Percentiles rank a stretch among this genome's conserved stretches.
Evolutionary conservation across 345 rosid species (phyloP).

Genomic region (Eucalyptus leucophloia): DNA sequence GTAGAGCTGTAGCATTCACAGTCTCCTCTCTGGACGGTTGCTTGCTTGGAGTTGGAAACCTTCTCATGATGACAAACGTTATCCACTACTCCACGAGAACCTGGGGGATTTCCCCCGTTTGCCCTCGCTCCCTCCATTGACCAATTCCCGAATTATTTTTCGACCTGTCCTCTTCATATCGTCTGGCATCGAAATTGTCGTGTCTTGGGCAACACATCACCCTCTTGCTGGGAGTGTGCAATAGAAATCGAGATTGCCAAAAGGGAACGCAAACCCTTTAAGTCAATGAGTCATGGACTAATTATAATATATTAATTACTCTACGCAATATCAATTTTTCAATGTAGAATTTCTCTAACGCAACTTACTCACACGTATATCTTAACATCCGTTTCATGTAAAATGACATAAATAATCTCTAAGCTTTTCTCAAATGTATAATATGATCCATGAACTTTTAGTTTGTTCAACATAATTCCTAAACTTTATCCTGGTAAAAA

Average conservation of each 20-base stretch:
- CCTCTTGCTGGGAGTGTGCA: background rate
- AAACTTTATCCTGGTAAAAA: no score
- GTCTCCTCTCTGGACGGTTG: background rate
- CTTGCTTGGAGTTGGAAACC: background rate
- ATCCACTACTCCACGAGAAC: background rate
- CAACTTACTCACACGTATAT: no score
- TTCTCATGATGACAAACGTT: background rate
- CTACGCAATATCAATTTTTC: no score
- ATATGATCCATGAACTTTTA: no score
- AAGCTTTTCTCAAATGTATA: accelerated
- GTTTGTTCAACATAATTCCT: accelerated
- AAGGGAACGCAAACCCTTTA: no score
- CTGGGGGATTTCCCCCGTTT: background rate
- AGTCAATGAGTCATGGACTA: no score
- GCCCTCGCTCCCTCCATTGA: background rate
- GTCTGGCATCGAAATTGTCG: background rate
- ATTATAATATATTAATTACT: no score
- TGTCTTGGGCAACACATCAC: background rate
- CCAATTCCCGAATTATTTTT: background rate
- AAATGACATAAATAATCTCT: background rate
- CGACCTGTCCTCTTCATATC: no score
- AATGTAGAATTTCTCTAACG: accelerated
- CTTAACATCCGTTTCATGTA: no score
- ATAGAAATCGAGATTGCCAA: no score
- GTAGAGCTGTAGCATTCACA: background rate